These are phyloP conservation scores for Pythium aphanidermatum DNA, from an alignment of 352 stramenopile genomes.

Conservation along the genomic window DNA sequence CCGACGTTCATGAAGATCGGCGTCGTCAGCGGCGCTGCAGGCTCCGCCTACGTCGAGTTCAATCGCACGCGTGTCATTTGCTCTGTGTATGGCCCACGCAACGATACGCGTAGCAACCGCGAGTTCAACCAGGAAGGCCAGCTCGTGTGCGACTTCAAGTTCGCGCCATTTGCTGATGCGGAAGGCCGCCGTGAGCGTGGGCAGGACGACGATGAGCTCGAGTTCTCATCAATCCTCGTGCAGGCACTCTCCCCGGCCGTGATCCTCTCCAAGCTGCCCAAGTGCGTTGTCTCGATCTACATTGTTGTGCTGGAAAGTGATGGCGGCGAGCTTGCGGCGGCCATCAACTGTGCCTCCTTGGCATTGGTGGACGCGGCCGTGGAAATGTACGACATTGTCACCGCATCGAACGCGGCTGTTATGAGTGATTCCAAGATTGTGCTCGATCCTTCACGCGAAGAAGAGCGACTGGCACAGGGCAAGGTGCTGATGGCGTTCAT, in stretches of 20 bases:
- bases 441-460: slow-evolving; percentile 63
- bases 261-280: slow-evolving; percentile 84
- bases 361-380: slow-evolving; percentile 84
- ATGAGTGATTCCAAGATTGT: slow-evolving; percentile 48
- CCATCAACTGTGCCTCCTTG: slow-evolving; percentile 84
- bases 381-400: slow-evolving; percentile 91
- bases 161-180: slow-evolving; percentile 73
- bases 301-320: slow-evolving; percentile 85
- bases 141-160: slow-evolving; percentile 86
- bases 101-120: slow-evolving; percentile 57
- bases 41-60: slow-evolving; percentile 88
- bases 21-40: slow-evolving; percentile 72
- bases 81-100: slow-evolving; percentile 84
- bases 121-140: slow-evolving; percentile 86
- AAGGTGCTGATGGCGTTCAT: slow-evolving; percentile 82
- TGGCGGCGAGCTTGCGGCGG: slow-evolving; percentile 72
- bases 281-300: slow-evolving; percentile 87
- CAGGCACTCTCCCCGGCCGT: slow-evolving; percentile 77
- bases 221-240: slow-evolving; percentile 66
- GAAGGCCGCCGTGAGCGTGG: slow-evolving; percentile 55
- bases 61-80: slow-evolving; percentile 84
- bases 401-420: slow-evolving; percentile 60
- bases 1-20: slow-evolving; percentile 81
- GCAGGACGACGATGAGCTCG: slow-evolving; percentile 75
- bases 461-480: slow-evolving; percentile 54